Conservation (phyloP, 352 stramenopile genomes). For the Globisporangium acanthophoron region DNA sequence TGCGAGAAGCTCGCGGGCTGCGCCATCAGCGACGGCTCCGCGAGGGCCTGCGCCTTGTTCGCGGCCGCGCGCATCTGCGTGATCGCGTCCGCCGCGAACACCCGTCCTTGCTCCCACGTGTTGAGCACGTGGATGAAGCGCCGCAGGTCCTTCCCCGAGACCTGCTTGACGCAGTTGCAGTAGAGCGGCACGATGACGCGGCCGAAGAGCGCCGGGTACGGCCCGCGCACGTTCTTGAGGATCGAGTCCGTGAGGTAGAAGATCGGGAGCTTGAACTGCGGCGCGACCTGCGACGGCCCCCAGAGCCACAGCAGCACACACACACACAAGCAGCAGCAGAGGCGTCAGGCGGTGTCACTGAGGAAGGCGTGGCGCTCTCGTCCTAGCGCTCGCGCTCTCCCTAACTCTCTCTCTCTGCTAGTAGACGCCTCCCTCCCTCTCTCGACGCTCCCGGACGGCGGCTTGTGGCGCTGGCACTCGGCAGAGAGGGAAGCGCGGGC, state of each 20-base stretch:
- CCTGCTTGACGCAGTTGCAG: constrained; percentile 80
- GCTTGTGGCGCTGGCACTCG: too few species aligned
- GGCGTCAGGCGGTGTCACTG: background rate
- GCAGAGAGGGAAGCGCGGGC: too few species aligned
- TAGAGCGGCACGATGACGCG: constrained; percentile 77
- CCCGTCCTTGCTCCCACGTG: constrained; percentile 65
- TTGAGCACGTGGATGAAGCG: constrained; percentile 84
- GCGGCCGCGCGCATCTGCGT: constrained; percentile 62
- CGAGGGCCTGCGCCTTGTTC: constrained; percentile 45
- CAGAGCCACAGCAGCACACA: constrained; percentile 7
- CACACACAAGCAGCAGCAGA: background rate
- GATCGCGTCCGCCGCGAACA: constrained; percentile 56
- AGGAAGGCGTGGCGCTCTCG: too few species aligned
- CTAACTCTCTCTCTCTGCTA: background rate
- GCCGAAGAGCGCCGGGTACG: constrained; percentile 64
- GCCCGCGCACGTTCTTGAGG: constrained; percentile 80
- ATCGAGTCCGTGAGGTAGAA: constrained; percentile 90
- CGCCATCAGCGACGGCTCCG: constrained; percentile 29
- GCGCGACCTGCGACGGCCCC: constrained; percentile 36
- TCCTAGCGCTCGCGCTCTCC: background rate
- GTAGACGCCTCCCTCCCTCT: background rate
- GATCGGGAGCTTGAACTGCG: constrained; percentile 85
- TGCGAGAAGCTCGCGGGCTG: constrained; percentile 50
- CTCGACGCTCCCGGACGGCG: background rate
- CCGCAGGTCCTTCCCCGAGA: constrained; percentile 73